Evolutionary conservation across 176 grass and related monocot species (phyloP), one percentile per base, ranked within the genome.

Genomic region (Oryza glumipatula): DNA sequence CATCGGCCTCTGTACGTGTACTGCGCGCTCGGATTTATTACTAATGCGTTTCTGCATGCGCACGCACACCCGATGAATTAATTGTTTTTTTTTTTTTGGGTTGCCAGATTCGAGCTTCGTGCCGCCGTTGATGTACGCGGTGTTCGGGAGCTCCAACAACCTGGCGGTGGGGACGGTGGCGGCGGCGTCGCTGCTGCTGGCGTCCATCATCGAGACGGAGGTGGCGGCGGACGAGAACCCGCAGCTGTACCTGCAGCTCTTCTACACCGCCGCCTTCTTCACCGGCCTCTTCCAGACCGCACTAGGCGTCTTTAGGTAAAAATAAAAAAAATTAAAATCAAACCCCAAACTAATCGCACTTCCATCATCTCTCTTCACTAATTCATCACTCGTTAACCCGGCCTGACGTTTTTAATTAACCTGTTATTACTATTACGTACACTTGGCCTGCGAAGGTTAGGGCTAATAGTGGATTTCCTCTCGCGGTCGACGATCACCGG

Each of bases 241-340:
- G 70, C 54, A 92, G 72, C 83, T 94, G 16, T 98, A 98, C 85
- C 35, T 87, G 19, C 66, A 76, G 68, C 82, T 95, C 68, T 90
- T 95, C 91, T 98, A 90, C 89, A 95, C 96, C 38, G 88, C 96
- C 9, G 93, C 93, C 38, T 98, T 98, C 88, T 95, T 98, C 80
- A 95, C 96, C 28, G 96, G 93, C n/a, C 26, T 98, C 76, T 85
- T 98, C 71, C 91, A 98, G 82, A 78, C 88, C 2, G 91, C 88
- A 14, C 41, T 98, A 21, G 96, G 96, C 2, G 78, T 98, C 79
- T 89, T 95, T 8, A 94, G 96, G 96, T 86, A 7, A 16, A 52
- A 32, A 41, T 7, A 41, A 39, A 39, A 39, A 35, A 35, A 35
- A 35, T 6, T 5, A 38, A 38, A 38, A 13, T 22, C 9, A 38